Evolutionary conservation across 805 yeast genomes (phyloP).

Genomic region (Spathaspora gorwiae): DNA sequence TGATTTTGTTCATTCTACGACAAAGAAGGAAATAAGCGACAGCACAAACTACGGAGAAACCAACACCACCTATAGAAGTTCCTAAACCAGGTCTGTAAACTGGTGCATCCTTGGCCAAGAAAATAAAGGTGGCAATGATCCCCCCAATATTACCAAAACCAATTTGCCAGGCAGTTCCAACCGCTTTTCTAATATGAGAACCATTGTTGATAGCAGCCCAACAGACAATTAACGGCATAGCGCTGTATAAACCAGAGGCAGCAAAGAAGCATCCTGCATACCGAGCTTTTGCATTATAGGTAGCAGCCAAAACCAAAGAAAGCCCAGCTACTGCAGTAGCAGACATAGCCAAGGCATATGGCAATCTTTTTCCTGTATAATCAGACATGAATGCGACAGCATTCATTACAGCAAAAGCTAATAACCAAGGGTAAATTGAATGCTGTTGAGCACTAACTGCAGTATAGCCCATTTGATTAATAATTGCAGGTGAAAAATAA

Average conservation of each 20-base stretch:
- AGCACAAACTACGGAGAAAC: constrained; percentile 35
- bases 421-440: constrained; percentile 83
- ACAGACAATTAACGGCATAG: constrained; percentile 70
- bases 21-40: constrained; percentile 28
- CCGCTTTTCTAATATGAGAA: constrained; percentile 58
- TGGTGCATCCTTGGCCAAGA: constrained; percentile 55
- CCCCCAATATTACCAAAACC: constrained; percentile 77
- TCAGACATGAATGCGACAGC: constrained; percentile 62
- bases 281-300: constrained; percentile 33
- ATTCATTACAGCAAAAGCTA: constrained; percentile 65
- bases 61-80: constrained; percentile 44
- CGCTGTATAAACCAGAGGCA: constrained; percentile 56
- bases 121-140: constrained; percentile 56
- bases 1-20: constrained; percentile 17
- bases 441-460: constrained; percentile 72
- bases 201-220: constrained; percentile 61
- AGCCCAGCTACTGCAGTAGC: constrained; percentile 47
- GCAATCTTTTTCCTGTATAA: constrained; percentile 41
- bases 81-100: constrained; percentile 50
- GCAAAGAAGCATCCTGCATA: constrained; percentile 63
- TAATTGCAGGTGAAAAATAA: constrained; percentile 68
- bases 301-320: constrained; percentile 47
- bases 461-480: constrained; percentile 56
- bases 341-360: constrained; percentile 29
- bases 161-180: constrained; percentile 56